Conservation (phyloP, 225 moss, liverwort and hornwort species). For the Asterella californica region DNA sequence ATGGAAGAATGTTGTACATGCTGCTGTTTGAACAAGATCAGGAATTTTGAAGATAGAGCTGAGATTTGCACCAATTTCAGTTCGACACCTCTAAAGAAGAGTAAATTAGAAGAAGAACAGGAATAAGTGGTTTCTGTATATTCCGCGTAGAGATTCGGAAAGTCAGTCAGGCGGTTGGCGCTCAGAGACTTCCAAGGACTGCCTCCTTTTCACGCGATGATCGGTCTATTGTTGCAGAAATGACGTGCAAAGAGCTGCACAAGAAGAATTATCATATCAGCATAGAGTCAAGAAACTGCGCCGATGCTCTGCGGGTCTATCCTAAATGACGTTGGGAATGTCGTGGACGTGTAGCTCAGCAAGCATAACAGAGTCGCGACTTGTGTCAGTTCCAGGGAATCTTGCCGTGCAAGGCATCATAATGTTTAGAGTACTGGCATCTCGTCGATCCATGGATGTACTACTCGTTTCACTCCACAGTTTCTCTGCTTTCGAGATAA, state of each 20-base stretch:
- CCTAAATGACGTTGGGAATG: background rate
- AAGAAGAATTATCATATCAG: no score
- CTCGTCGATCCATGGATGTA: background rate
- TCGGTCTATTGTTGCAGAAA: background rate
- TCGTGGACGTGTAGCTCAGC: background rate
- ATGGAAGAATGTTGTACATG: constrained; percentile 9
- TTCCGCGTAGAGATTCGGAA: background rate
- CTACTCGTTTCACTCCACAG: background rate
- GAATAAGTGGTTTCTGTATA: background rate
- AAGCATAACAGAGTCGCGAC: background rate
- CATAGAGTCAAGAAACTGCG: background rate
- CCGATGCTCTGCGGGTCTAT: background rate
- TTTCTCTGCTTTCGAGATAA: background rate
- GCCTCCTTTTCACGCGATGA: background rate
- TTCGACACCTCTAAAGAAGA: background rate
- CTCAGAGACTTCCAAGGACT: background rate
- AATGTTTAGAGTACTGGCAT: background rate
- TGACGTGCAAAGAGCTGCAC: background rate
- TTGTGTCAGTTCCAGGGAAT: constrained; percentile 1
- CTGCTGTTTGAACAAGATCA: background rate
- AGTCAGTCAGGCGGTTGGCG: background rate
- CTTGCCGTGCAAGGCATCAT: background rate
- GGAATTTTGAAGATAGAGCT: background rate
- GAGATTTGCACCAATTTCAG: background rate
- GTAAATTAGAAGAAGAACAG: no score